Evolutionary conservation across 1,284 basidiomycete species (phyloP).

Genomic region (Trichosporon asahii): DNA sequence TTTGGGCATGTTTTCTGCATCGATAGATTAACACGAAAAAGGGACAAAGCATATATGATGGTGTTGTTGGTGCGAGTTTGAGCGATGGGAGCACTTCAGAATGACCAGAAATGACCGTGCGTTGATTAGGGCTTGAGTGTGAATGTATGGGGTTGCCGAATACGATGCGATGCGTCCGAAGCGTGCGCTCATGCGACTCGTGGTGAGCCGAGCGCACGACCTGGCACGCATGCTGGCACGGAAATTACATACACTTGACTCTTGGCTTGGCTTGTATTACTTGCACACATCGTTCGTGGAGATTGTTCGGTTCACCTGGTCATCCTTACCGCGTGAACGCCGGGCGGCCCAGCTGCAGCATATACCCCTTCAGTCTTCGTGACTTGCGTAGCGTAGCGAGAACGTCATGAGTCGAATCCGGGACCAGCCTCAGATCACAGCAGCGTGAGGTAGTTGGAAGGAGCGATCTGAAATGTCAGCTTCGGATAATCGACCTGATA

Average conservation of each 20-base stretch:
- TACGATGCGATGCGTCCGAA: neutral
- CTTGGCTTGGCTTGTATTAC: neutral
- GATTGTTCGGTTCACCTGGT: neutral
- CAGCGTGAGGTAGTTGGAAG: constrained; percentile 47
- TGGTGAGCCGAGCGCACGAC: neutral
- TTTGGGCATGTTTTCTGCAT: neutral
- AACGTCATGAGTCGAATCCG: neutral
- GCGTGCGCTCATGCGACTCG: neutral
- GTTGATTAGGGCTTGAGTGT: neutral
- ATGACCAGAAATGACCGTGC: constrained; percentile 1
- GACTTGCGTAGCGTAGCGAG: neutral
- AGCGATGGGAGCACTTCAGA: neutral
- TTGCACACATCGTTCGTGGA: neutral
- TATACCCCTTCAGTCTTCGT: neutral
- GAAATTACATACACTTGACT: neutral
- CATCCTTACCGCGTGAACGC: neutral
- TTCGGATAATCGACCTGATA: too few species aligned
- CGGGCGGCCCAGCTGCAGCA: neutral
- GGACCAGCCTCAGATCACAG: constrained; percentile 15
- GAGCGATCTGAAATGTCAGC: constrained; percentile 39
- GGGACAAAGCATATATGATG: neutral
- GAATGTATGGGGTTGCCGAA: neutral
- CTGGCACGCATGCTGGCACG: neutral
- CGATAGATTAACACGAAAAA: neutral
- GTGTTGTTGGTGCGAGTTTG: neutral